Conservation (phyloP, 768 basidiomycete genomes). For the Lactifluus hygrophoroides region DNA sequence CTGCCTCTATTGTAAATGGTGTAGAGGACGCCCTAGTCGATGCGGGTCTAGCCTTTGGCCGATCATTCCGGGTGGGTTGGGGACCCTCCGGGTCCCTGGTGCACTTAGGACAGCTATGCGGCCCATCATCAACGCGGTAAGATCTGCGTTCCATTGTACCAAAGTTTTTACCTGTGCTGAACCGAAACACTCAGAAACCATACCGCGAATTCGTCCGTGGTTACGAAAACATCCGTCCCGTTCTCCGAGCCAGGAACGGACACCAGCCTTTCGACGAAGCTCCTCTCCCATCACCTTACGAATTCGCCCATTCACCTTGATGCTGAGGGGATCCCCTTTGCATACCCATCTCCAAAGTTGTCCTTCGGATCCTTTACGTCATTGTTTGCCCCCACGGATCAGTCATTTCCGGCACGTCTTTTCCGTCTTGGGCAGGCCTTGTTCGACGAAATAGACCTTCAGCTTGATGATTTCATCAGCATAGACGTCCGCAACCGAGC, state of each 20-base stretch:
- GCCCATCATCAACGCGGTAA: constrained; percentile 45
- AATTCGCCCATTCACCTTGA: constrained; percentile 65
- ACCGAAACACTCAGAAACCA: constrained; percentile 34
- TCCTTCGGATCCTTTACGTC: constrained; percentile 71
- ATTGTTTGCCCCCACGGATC: constrained; percentile 63
- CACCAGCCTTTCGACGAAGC: constrained; percentile 41
- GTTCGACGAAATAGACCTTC: constrained; percentile 76
- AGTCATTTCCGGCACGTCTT: constrained; percentile 63
- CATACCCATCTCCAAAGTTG: constrained; percentile 52
- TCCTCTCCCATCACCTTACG: constrained; percentile 70
- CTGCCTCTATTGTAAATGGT: constrained; percentile 55
- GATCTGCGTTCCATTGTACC: constrained; percentile 21
- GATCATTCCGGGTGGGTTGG: constrained; percentile 88
- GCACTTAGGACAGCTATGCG: constrained; percentile 68
- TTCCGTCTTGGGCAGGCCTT: constrained; percentile 86
- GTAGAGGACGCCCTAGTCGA: constrained; percentile 64
- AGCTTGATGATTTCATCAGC: constrained; percentile 44
- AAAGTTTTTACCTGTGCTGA: neutral
- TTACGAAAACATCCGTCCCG: constrained; percentile 44
- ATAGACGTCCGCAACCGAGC: constrained; percentile 58
- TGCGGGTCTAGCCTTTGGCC: constrained; percentile 76
- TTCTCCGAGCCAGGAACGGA: constrained; percentile 30
- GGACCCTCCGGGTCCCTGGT: constrained; percentile 71
- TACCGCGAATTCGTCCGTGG: constrained; percentile 54
- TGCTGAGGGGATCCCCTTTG: constrained; percentile 60